phyloP scores from a whole-genome alignment of 2,329 filamentous ascomycete species.

The Colletotrichum tropicicola region DNA sequence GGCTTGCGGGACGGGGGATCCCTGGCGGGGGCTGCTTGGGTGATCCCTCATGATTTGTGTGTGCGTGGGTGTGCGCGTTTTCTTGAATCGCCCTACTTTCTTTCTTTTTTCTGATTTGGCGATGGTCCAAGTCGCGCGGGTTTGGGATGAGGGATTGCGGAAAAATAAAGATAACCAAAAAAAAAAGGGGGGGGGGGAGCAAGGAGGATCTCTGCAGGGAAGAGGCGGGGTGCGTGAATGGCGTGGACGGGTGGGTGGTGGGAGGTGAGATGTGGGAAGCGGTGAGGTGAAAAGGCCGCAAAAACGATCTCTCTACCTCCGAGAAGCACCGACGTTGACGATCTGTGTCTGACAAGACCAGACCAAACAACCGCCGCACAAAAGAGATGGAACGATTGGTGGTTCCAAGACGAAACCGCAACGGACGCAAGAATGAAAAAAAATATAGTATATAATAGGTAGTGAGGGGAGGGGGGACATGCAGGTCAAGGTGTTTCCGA shows the following conservation, averaged over 20 bases:
- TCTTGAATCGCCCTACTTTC: neutral
- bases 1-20: slow-evolving; percentile 3
- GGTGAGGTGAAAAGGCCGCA: slow-evolving; percentile 20
- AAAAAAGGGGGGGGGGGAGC: neutral
- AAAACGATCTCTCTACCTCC: neutral
- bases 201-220: too few species aligned
- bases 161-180: neutral
- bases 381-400: neutral
- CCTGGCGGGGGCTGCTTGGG: slow-evolving; percentile 13
- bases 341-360: neutral
- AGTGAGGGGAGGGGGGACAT: neutral
- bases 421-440: too few species aligned
- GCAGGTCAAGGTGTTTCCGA: neutral
- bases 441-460: too few species aligned
- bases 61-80: too few species aligned
- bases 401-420: neutral
- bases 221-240: too few species aligned
- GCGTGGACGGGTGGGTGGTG: too few species aligned
- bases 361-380: neutral
- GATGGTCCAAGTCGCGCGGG: neutral
- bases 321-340: neutral
- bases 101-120: neutral
- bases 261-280: slow-evolving; percentile 4
- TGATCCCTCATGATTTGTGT: slow-evolving; percentile 22
- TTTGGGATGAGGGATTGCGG: slow-evolving; percentile 7